Conservation (phyloP, 495 filamentous ascomycete species). For the Mytilinidion resinicola region DNA sequence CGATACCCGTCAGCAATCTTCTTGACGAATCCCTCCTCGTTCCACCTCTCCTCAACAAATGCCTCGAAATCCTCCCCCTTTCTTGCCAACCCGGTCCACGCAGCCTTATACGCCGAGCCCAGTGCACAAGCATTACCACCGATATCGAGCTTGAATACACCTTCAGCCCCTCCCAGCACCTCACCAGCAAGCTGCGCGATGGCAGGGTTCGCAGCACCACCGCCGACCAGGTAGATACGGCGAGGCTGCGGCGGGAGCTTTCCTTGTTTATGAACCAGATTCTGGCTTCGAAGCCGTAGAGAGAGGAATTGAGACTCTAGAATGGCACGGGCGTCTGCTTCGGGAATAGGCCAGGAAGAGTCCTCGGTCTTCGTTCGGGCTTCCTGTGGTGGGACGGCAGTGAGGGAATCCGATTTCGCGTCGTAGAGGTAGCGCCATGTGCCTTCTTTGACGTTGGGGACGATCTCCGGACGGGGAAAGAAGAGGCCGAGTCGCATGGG, state of each 20-base stretch:
- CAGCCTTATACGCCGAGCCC: slow-evolving; percentile 93
- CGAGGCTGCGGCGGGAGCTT: slow-evolving; percentile 76
- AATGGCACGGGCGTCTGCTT: slow-evolving; percentile 75
- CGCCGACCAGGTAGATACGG: slow-evolving; percentile 88
- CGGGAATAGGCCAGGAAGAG: slow-evolving; percentile 45
- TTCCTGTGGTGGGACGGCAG: not conserved
- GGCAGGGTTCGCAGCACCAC: slow-evolving; percentile 78
- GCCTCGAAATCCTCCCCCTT: slow-evolving; percentile 76
- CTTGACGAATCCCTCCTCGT: slow-evolving; percentile 72
- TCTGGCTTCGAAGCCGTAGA: slow-evolving; percentile 73
- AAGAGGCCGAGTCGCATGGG: slow-evolving; percentile 78
- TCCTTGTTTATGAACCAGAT: slow-evolving; percentile 52
- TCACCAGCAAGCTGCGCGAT: slow-evolving; percentile 77
- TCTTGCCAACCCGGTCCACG: slow-evolving; percentile 49
- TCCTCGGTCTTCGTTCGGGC: slow-evolving; percentile 33
- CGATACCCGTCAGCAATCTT: slow-evolving; percentile 79
- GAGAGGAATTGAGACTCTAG: slow-evolving; percentile 92
- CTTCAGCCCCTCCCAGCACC: slow-evolving; percentile 80
- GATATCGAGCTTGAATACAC: slow-evolving; percentile 85
- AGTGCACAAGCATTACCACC: slow-evolving; percentile 95
- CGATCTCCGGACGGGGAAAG: slow-evolving; percentile 93
- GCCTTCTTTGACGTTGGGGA: slow-evolving; percentile 77
- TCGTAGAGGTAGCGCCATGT: slow-evolving; percentile 76
- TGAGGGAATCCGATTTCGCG: slow-evolving; percentile 26
- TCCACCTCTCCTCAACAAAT: slow-evolving; percentile 74